Conservation (phyloP, 2,329 filamentous ascomycete genomes). For the Podosphaera xanthii region DNA sequence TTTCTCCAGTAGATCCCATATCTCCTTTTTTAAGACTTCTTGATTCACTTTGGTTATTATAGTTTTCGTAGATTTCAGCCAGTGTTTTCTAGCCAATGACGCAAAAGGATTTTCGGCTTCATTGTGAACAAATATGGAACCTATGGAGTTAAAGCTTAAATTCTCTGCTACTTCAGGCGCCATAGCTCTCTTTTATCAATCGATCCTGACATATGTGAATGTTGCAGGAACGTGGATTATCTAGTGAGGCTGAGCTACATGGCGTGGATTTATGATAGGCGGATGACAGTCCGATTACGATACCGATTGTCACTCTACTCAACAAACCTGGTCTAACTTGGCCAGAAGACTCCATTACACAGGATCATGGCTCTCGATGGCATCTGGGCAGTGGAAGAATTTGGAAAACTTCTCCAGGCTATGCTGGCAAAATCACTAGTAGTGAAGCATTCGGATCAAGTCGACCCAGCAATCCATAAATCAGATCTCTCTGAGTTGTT, state of each 20-base stretch:
- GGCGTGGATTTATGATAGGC: too few relatives aligned
- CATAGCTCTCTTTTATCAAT: background rate
- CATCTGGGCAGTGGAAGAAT: slow-evolving; percentile 29
- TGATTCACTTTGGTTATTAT: slow-evolving; percentile 49
- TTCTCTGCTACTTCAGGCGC: background rate
- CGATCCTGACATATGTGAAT: background rate
- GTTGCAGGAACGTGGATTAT: too few relatives aligned
- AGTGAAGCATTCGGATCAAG: slow-evolving; percentile 32
- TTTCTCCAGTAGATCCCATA: slow-evolving; percentile 75
- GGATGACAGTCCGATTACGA: too few relatives aligned
- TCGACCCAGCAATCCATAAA: slow-evolving; percentile 57
- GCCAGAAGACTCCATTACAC: background rate
- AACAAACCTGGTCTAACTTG: background rate
- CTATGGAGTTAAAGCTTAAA: background rate
- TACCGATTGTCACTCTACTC: too few relatives aligned
- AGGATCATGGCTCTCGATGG: slow-evolving; percentile 23
- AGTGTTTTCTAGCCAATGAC: slow-evolving; percentile 61
- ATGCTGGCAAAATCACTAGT: slow-evolving; percentile 35
- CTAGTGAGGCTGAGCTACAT: background rate
- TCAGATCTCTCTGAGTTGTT: slow-evolving; percentile 33
- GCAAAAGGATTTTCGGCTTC: slow-evolving; percentile 51
- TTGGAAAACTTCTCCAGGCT: slow-evolving; percentile 29
- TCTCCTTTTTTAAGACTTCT: slow-evolving; percentile 61
- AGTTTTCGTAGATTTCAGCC: slow-evolving; percentile 46
- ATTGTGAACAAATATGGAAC: slow-evolving; percentile 13